These are phyloP conservation scores for Fusarium hostae DNA, from an alignment of 2,329 filamentous ascomycete species.

Conservation along the genomic window DNA sequence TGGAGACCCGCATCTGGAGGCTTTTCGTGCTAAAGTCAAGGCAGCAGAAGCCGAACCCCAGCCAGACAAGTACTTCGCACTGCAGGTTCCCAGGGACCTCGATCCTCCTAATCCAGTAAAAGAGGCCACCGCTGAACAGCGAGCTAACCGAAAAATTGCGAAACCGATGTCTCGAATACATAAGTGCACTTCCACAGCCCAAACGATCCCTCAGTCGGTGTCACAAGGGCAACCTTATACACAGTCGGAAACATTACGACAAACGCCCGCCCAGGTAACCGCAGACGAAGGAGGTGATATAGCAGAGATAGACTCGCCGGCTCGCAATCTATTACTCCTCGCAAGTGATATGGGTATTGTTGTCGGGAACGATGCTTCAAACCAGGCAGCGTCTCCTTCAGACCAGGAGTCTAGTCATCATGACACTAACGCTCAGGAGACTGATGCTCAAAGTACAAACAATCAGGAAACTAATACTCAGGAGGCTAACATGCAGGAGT, in stretches of 20 bases:
- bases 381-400: background rate
- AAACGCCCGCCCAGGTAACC: background rate
- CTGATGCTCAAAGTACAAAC: background rate
- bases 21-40: background rate
- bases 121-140: constrained; percentile 8
- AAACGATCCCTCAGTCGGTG: background rate
- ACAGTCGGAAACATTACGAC: background rate
- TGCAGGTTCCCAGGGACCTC: background rate
- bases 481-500: background rate
- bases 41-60: background rate
- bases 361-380: background rate
- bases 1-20: background rate
- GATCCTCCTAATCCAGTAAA: background rate
- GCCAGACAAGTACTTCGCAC: background rate
- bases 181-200: background rate
- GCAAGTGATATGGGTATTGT: background rate
- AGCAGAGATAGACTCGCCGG: background rate
- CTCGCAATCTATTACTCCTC: background rate
- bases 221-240: background rate
- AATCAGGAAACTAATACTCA: background rate
- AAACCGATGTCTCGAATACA: background rate
- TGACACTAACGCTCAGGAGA: background rate
- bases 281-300: background rate
- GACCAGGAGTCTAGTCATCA: background rate
- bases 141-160: constrained; percentile 7